A percentile compares a stretch with the other conserved stretches of the same genome.
These are phyloP conservation scores for Paramecium sexaurelia DNA, from an alignment of 73 alveolate species.

Conservation along the genomic window DNA sequence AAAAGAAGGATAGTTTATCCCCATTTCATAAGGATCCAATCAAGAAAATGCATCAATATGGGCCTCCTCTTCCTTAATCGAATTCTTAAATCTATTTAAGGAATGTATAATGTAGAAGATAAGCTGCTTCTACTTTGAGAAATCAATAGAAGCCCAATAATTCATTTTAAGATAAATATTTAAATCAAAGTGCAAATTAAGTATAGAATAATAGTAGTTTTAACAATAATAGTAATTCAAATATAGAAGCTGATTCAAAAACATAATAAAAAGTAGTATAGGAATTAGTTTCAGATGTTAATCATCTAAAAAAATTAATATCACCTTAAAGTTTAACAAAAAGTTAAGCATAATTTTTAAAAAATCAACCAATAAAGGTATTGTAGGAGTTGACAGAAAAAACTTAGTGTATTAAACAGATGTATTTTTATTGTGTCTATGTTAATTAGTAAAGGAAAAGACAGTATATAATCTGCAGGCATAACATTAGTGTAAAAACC, in stretches of 20 bases:
- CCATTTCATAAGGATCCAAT: slow-evolving; percentile 26
- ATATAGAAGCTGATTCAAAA: neutral
- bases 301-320: slow-evolving; percentile 7
- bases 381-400: slow-evolving; percentile 51
- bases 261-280: neutral
- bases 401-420: neutral
- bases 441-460: neutral
- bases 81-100: slow-evolving; percentile 40
- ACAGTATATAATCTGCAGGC: neutral
- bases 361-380: slow-evolving; percentile 44
- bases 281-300: neutral
- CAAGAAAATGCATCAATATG: neutral
- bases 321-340: slow-evolving; percentile 49
- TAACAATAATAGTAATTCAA: slow-evolving; percentile 40
- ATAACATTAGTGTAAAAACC: slow-evolving; percentile 47
- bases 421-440: neutral
- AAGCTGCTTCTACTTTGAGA: slow-evolving; percentile 46
- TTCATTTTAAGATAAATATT: slow-evolving; percentile 51
- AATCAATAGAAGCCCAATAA: slow-evolving; percentile 28
- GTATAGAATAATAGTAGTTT: slow-evolving; percentile 35
- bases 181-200: slow-evolving; percentile 47
- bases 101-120: slow-evolving; percentile 35
- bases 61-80: slow-evolving; percentile 41
- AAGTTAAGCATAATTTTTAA: slow-evolving; percentile 40
- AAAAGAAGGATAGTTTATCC: slow-evolving; percentile 25